Percentiles rank a stretch among this genome's conserved stretches.
Conservation (phyloP, 2,329 filamentous ascomycete species). For the Colletotrichum sidae region DNA sequence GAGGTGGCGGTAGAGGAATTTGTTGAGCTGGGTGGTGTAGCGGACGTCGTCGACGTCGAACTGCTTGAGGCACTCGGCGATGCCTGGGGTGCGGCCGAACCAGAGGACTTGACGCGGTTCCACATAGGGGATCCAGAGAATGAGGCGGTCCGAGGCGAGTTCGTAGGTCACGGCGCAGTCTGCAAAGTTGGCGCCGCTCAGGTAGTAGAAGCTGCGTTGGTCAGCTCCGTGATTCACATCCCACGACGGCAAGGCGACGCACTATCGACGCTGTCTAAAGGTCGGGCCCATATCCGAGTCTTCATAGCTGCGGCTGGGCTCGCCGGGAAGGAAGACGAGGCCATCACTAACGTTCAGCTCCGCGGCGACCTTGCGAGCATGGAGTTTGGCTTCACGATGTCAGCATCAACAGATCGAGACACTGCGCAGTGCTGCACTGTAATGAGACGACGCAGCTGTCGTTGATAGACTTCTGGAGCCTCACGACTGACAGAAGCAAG, state of each 20-base stretch:
- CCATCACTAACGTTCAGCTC: constrained; percentile 62
- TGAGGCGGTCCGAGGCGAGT: constrained; percentile 69
- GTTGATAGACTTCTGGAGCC: background rate
- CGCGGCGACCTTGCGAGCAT: constrained; percentile 67
- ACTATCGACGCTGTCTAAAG: constrained; percentile 71
- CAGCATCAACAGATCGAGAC: constrained; percentile 4
- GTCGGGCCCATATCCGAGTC: constrained; percentile 68
- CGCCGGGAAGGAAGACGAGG: constrained; percentile 67
- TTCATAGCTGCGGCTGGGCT: constrained; percentile 62
- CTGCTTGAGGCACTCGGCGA: constrained; percentile 68
- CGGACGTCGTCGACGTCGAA: constrained; percentile 80
- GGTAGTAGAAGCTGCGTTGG: constrained; percentile 68
- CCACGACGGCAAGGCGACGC: constrained; percentile 43
- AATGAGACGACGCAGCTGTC: background rate
- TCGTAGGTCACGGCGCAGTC: constrained; percentile 69
- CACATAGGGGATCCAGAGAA: constrained; percentile 79
- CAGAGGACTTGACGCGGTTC: constrained; percentile 72
- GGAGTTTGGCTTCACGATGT: constrained; percentile 59
- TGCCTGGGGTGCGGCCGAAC: constrained; percentile 70
- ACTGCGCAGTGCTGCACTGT: background rate
- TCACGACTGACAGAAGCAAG: background rate
- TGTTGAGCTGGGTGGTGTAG: constrained; percentile 61
- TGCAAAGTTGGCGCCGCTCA: constrained; percentile 65
- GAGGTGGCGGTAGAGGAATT: constrained; percentile 59
- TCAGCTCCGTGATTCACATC: background rate